Evolutionary conservation across 2,329 filamentous ascomycete genomes (phyloP), one percentile per base, ranked within the genome.

Genomic region (Ophiocordyceps camponoti-leonardi): DNA sequence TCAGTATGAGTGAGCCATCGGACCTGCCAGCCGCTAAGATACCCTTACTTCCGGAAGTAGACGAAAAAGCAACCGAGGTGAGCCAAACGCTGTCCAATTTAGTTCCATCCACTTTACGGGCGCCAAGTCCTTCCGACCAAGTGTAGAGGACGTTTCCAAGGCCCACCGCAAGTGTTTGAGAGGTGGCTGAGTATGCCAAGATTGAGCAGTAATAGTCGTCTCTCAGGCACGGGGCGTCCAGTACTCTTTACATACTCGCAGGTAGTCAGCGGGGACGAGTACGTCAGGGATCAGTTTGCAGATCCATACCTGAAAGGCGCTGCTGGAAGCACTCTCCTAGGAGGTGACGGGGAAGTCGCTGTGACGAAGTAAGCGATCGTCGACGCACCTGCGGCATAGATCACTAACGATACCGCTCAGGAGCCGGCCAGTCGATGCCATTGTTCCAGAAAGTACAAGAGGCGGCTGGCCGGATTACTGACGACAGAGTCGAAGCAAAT

Each of bases 171-270:
- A 98, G 72, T 14, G 81, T 84, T 45, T 83, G 75, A 44, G 78
- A 75, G 8, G 76, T 83, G 39, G 73, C 62, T 0, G 83, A 94
- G 60, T 94, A 96, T 11, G 92, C 86, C 45, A 98, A 71, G 2
- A 88, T 72, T 0, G 88, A 92, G 63, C 87, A 95, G 60, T 98
- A 98, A 60, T 88, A 98, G 61, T 98, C 90, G 55, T 96, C 87
- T 47, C 86, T 79, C n/a, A 96, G 69, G 44, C 79, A 77, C 3
- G 88, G 87, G 10, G 90, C 90, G 63, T 95, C 86, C 6, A 98
- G 71, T 7, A 95, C 83, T 64, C 79, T 83, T 42, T 49, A 8
- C 19, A 4, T 10, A n/a, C n/a, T n/a, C n/a, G n/a, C n/a, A n/a
- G n/a, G n/a, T n/a, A 2, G 28, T 28, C 16, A 42, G 18, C 28